Percentiles rank a stretch among this genome's conserved stretches.
These are phyloP conservation scores for Lipomyces kockii DNA, from an alignment of 805 yeast genomes.

Conservation along the genomic window DNA sequence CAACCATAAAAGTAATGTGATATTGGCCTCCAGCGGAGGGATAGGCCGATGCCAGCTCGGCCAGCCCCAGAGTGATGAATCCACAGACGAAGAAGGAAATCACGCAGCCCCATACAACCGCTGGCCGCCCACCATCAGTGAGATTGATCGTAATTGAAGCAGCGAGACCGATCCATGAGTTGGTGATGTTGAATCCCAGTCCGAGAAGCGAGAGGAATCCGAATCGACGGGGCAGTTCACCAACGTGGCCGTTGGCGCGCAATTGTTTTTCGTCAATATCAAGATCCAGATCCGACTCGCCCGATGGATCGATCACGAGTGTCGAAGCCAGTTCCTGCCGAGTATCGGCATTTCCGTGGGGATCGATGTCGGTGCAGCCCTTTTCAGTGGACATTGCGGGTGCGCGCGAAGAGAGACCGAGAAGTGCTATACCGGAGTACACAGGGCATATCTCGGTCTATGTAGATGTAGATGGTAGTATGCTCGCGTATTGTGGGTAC, in stretches of 20 bases:
- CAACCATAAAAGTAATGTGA: constrained; percentile 36
- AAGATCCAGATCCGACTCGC: neutral
- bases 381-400: neutral
- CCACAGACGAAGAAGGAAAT: constrained; percentile 24
- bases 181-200: constrained; percentile 24
- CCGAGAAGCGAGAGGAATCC: constrained; percentile 8
- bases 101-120: constrained; percentile 30
- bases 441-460: too few species aligned
- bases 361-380: neutral
- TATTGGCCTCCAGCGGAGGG: constrained; percentile 38
- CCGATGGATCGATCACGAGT: neutral
- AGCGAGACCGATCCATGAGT: constrained; percentile 32
- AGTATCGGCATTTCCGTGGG: neutral
- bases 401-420: neutral
- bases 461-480: too few species aligned
- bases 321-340: neutral
- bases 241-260: constrained; percentile 13
- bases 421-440: neutral
- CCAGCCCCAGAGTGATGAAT: constrained; percentile 29
- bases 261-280: constrained; percentile 7
- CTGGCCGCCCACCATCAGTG: constrained; percentile 12
- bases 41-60: constrained; percentile 32
- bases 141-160: constrained; percentile 7
- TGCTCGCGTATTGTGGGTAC: too few species aligned
- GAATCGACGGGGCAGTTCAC: constrained; percentile 9